phyloP scores from a whole-genome alignment of 495 filamentous ascomycete genomes.

The Neurospora discreta region DNA sequence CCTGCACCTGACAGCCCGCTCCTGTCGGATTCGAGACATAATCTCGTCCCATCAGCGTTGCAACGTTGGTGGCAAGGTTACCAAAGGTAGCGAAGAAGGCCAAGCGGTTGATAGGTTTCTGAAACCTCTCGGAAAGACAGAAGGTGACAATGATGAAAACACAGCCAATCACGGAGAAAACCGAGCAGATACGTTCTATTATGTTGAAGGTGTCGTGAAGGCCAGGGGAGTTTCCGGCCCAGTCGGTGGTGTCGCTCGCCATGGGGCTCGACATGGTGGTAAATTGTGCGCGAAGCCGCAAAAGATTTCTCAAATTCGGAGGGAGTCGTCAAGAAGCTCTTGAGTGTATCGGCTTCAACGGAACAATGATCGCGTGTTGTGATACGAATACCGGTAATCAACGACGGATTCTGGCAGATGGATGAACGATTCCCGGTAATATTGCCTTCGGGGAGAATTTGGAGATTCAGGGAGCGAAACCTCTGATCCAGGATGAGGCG shows the following conservation, averaged over 20 bases:
- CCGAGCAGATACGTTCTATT: conserved; percentile 57
- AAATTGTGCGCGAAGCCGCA: not conserved
- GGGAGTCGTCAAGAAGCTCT: not conserved
- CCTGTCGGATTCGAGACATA: conserved; percentile 37
- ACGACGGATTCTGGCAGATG: not conserved
- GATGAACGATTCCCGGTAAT: not conserved
- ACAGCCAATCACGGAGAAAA: conserved; percentile 61
- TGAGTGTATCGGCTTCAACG: not conserved
- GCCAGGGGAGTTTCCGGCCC: not conserved
- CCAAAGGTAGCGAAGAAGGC: conserved; percentile 80
- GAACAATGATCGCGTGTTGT: not conserved
- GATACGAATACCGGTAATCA: not conserved
- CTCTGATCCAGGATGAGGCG: not conserved
- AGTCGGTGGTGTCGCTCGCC: not conserved
- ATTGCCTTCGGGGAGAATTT: not conserved
- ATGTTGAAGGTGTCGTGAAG: conserved; percentile 36
- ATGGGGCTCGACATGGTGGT: not conserved
- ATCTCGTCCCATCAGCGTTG: conserved; percentile 59
- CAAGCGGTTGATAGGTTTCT: conserved; percentile 78
- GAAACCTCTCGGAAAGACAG: conserved; percentile 45
- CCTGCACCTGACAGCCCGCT: conserved; percentile 63
- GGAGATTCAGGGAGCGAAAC: not conserved
- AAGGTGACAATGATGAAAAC: conserved; percentile 68
- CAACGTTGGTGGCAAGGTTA: conserved; percentile 72
- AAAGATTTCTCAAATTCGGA: not conserved